These are phyloP conservation scores for Cornus florida DNA, from an alignment of 148 eudicot genomes.

Conservation along the genomic window DNA sequence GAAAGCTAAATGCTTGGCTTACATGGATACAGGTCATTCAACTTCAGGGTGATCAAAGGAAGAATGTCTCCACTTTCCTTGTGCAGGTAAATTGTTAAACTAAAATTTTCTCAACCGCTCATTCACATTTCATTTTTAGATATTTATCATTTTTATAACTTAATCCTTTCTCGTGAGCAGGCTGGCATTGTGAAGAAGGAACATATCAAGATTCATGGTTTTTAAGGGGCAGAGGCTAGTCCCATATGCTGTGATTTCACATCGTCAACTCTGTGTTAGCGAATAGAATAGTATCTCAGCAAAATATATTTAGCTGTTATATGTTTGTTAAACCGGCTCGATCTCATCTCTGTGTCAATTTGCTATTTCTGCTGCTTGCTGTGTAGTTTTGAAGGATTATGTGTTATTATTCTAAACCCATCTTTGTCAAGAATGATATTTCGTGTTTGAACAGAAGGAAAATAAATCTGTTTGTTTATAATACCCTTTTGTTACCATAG, in stretches of 20 bases:
- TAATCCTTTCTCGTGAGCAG: background rate
- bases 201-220: conserved; percentile 19
- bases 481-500: too few relatives aligned
- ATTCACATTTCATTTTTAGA: background rate
- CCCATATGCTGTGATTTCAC: background rate
- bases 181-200: conserved; percentile 22
- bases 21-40: conserved; percentile 15
- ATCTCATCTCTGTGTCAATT: background rate
- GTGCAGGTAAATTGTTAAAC: conserved; percentile 9
- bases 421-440: background rate
- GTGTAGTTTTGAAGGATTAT: background rate
- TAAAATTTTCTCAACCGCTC: too few relatives aligned
- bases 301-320: background rate
- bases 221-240: conserved; percentile 9
- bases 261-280: background rate
- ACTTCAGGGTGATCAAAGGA: conserved; percentile 21
- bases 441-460: background rate
- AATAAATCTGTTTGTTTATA: too few relatives aligned
- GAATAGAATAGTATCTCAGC: background rate
- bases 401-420: conserved; percentile 3
- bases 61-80: conserved; percentile 22
- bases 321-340: background rate
- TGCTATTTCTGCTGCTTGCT: background rate
- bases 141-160: background rate
- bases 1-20: background rate